Evolutionary conservation across 345 rosid genomes (phyloP).

Genomic region (Cardamine chenopodiifolia): DNA sequence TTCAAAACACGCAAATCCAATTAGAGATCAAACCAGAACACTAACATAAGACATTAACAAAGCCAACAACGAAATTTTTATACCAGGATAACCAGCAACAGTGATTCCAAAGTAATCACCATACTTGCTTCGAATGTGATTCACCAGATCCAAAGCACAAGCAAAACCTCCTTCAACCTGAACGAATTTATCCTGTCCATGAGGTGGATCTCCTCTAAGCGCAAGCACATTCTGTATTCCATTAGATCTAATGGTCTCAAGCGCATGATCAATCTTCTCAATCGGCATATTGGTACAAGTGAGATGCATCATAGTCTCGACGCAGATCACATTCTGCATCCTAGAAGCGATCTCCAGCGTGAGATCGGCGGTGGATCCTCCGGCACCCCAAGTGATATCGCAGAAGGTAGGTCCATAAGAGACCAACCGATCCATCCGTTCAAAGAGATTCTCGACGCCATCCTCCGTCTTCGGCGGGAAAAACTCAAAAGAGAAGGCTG

Average conservation of each 20-base stretch:
- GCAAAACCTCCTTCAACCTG: constrained; percentile 94
- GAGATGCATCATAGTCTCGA: constrained; percentile 99
- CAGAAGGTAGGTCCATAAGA: constrained; percentile 86
- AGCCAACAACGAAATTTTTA: not conserved
- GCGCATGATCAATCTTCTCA: constrained; percentile 91
- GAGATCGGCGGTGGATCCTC: constrained; percentile 96
- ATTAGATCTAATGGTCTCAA: constrained; percentile 72
- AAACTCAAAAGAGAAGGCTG: constrained; percentile 95
- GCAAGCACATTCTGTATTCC: constrained; percentile 98
- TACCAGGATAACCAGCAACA: constrained; percentile 99
- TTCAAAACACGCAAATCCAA: not conserved
- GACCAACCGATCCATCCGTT: constrained; percentile 95
- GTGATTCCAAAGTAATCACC: constrained; percentile 95
- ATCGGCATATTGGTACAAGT: constrained; percentile 99
- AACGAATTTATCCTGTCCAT: constrained; percentile 94
- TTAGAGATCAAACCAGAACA: constrained; percentile 15
- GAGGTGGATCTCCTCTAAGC: constrained; percentile 99
- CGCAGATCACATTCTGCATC: constrained; percentile 98
- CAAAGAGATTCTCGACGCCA: constrained; percentile 96
- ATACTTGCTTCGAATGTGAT: constrained; percentile 71
- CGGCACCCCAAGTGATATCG: constrained; percentile 99
- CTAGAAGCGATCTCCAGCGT: constrained; percentile 87
- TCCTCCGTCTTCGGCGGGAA: constrained; percentile 98
- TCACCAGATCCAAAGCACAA: constrained; percentile 93
- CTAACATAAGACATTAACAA: not conserved